Evolutionary conservation across 1,139 yeast genomes (phyloP).

Genomic region (Kazachstania sp.): DNA sequence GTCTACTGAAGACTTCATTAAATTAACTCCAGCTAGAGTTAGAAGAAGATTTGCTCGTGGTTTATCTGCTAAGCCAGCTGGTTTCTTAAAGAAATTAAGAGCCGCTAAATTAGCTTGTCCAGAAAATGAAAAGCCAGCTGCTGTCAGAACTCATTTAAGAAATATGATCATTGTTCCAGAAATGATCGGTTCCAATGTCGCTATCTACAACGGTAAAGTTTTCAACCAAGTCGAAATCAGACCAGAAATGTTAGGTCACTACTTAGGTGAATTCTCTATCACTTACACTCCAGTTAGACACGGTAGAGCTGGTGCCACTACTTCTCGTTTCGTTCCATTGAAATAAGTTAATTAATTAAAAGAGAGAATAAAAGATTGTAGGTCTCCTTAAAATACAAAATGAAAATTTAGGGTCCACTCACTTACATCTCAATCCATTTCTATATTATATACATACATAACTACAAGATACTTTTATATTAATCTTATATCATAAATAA

Average conservation of each 20-base stretch:
- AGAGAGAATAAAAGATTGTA: too few relatives aligned
- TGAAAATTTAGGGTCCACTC: too few relatives aligned
- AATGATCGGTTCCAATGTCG: constrained; percentile 98
- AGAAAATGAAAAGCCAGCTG: constrained; percentile 95
- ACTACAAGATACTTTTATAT: not conserved
- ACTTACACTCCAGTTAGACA: constrained; percentile 99
- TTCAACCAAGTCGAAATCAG: constrained; percentile 98
- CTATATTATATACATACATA: not conserved
- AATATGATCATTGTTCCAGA: constrained; percentile 99
- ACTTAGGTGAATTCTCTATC: constrained; percentile 99
- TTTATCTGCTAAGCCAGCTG: constrained; percentile 91
- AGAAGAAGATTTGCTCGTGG: constrained; percentile 99
- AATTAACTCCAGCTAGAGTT: constrained; percentile 96
- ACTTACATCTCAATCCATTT: too few relatives aligned
- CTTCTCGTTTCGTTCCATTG: constrained; percentile 74
- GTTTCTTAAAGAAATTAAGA: constrained; percentile 96
- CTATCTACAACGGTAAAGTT: constrained; percentile 99
- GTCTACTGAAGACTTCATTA: constrained; percentile 95
- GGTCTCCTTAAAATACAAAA: too few relatives aligned
- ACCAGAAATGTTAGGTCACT: constrained; percentile 99
- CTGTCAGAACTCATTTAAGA: constrained; percentile 99
- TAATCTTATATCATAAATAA: not conserved
- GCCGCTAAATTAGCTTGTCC: constrained; percentile 91
- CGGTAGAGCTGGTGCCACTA: constrained; percentile 98
- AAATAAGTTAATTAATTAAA: constrained; percentile 33